Conservation (phyloP, 2,329 filamentous ascomycete genomes). For the Ceratocystis alfenasii region DNA sequence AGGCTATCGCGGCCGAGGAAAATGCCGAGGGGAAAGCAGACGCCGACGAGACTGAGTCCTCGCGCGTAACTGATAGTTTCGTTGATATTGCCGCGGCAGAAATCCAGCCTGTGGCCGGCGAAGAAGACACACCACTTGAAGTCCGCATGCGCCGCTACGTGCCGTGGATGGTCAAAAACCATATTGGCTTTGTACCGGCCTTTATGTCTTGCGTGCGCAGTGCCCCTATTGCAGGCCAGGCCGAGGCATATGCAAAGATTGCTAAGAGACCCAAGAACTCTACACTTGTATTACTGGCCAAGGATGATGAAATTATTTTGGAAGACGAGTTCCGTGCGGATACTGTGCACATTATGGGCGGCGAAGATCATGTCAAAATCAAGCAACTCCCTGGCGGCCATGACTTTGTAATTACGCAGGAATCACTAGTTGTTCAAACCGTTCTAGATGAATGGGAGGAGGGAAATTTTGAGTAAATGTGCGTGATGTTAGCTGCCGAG, state of each 20-base stretch:
- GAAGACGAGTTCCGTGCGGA: slow-evolving; percentile 38
- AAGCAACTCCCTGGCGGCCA: slow-evolving; percentile 43
- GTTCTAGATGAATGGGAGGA: slow-evolving; percentile 13
- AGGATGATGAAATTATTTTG: slow-evolving; percentile 42
- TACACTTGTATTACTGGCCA: slow-evolving; percentile 42
- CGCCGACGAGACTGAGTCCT: slow-evolving; percentile 15
- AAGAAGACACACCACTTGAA: slow-evolving; percentile 32
- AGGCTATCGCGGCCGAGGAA: slow-evolving; percentile 3
- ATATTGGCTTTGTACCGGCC: slow-evolving; percentile 46
- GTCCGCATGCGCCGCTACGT: slow-evolving; percentile 39
- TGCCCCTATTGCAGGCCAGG: slow-evolving; percentile 43
- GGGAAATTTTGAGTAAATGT: neutral
- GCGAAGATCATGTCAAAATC: slow-evolving; percentile 39
- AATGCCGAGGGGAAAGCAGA: neutral
- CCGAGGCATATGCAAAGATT: slow-evolving; percentile 40
- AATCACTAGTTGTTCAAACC: slow-evolving; percentile 14
- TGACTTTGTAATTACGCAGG: slow-evolving; percentile 39
- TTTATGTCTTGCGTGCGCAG: slow-evolving; percentile 47
- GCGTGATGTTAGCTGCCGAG: neutral
- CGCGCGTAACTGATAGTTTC: slow-evolving; percentile 26
- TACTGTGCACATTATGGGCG: slow-evolving; percentile 40
- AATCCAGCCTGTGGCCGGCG: slow-evolving; percentile 27
- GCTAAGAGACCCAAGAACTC: slow-evolving; percentile 33
- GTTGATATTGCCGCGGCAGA: slow-evolving; percentile 36
- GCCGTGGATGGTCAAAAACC: slow-evolving; percentile 46